phyloP scores from a whole-genome alignment of 768 basidiomycete species.

The Rhodotorula paludigena region DNA sequence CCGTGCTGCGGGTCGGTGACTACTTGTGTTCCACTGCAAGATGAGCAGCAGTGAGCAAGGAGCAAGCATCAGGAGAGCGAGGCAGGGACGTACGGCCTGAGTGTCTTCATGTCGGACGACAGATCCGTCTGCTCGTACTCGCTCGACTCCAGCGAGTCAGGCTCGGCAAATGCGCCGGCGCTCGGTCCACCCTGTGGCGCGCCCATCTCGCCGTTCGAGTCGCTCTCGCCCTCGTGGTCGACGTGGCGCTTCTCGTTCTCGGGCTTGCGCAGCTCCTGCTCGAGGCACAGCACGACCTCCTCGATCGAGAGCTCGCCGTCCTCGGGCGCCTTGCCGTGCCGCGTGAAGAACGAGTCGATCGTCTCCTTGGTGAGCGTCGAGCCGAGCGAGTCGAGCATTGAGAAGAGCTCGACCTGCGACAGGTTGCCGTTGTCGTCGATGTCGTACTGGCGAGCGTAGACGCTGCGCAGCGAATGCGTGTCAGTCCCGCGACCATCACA shows the following conservation, averaged over 20 bases:
- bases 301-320: conserved; percentile 74
- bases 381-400: conserved; percentile 94
- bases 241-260: conserved; percentile 65
- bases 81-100: conserved; percentile 30
- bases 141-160: background rate
- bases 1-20: conserved; percentile 25
- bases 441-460: conserved; percentile 87
- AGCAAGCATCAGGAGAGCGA: background rate
- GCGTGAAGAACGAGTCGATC: conserved; percentile 72
- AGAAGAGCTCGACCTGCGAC: conserved; percentile 79
- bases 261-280: conserved; percentile 72
- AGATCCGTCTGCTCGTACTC: conserved; percentile 15
- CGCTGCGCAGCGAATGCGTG: conserved; percentile 32
- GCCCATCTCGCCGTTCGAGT: conserved; percentile 10
- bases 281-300: conserved; percentile 77
- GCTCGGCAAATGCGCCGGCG: conserved; percentile 26
- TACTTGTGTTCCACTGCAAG: conserved; percentile 19
- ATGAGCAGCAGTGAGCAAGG: background rate
- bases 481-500: background rate
- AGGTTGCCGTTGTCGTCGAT: conserved; percentile 69
- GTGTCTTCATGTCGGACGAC: conserved; percentile 21
- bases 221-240: conserved; percentile 43
- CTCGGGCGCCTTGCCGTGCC: conserved; percentile 60
- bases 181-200: conserved; percentile 3
- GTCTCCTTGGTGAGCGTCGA: conserved; percentile 80